These are phyloP conservation scores for Seiridium unicorne DNA, from an alignment of 2,329 filamentous ascomycete genomes.

Conservation along the genomic window DNA sequence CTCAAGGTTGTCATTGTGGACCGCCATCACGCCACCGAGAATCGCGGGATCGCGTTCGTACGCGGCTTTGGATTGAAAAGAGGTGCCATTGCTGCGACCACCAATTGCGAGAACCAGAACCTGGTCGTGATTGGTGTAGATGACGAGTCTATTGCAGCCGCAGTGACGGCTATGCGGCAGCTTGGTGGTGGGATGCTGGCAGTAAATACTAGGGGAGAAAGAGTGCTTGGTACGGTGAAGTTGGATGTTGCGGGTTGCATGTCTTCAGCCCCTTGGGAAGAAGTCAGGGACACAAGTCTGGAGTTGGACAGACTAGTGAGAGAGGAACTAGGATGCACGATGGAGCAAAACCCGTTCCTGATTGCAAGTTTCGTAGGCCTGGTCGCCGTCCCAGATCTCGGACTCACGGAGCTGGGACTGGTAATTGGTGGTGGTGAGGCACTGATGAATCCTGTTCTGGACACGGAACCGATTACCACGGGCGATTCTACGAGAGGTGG, in stretches of 20 bases:
- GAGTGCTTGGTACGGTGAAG: constrained; percentile 12
- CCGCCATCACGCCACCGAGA: constrained; percentile 16
- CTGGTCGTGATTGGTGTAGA: constrained; percentile 19
- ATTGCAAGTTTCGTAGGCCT: constrained; percentile 22
- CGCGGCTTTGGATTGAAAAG: constrained; percentile 11
- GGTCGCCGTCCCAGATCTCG: constrained; percentile 16
- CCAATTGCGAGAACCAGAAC: constrained; percentile 23
- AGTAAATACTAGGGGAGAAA: not conserved
- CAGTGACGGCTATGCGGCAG: constrained; percentile 10
- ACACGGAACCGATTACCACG: not conserved
- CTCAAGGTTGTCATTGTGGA: constrained; percentile 21
- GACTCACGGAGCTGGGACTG: constrained; percentile 17
- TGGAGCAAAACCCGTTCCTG: constrained; percentile 18
- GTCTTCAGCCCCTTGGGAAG: constrained; percentile 12
- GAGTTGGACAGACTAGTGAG: constrained; percentile 13
- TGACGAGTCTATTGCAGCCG: constrained; percentile 18
- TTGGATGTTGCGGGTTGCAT: constrained; percentile 23
- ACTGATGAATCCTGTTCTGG: constrained; percentile 8
- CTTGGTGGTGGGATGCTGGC: constrained; percentile 18
- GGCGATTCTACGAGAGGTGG: no score
- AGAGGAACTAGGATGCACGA: constrained; percentile 14
- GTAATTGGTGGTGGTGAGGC: constrained; percentile 9
- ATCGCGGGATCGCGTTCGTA: constrained; percentile 18
- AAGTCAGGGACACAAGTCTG: constrained; percentile 15
- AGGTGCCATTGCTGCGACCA: constrained; percentile 22